These are phyloP conservation scores for Arthroderma uncinatum DNA, from an alignment of 2,329 filamentous ascomycete species.

Conservation along the genomic window DNA sequence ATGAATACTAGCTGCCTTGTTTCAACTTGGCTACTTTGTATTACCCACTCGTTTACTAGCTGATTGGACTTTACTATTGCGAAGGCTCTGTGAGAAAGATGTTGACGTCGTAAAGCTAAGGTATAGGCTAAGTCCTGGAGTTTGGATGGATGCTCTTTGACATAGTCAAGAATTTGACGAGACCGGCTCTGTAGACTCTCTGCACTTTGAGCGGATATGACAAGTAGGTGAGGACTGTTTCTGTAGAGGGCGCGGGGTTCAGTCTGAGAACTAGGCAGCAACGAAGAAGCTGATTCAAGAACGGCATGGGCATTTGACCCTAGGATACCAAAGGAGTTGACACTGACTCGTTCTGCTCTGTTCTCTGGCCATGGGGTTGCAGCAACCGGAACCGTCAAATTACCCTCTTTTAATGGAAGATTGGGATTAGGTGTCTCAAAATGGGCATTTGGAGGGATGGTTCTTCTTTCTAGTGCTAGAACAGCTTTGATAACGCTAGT, in stretches of 20 bases:
- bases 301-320: constrained; percentile 13
- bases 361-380: neutral
- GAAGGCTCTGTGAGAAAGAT: too few species aligned
- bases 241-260: too few species aligned
- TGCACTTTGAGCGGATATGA: too few species aligned
- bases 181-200: too few species aligned
- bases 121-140: too few species aligned
- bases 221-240: too few species aligned
- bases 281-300: too few species aligned
- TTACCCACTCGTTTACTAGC: neutral
- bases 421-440: constrained; percentile 22
- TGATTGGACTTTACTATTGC: neutral
- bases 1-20: constrained; percentile 7
- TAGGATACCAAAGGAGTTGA: constrained; percentile 19
- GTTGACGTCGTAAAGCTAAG: too few species aligned
- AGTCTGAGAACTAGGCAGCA: constrained; percentile 13
- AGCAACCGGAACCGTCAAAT: constrained; percentile 11
- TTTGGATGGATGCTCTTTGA: neutral
- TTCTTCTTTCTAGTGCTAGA: constrained; percentile 19
- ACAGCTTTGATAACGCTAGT: constrained; percentile 21
- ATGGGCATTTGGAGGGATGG: too few species aligned
- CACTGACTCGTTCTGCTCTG: constrained; percentile 13
- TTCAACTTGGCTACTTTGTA: neutral
- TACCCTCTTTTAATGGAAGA: constrained; percentile 13
- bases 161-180: too few species aligned